Evolutionary conservation across 768 basidiomycete genomes (phyloP).

Genomic region (Suillus subaureus): DNA sequence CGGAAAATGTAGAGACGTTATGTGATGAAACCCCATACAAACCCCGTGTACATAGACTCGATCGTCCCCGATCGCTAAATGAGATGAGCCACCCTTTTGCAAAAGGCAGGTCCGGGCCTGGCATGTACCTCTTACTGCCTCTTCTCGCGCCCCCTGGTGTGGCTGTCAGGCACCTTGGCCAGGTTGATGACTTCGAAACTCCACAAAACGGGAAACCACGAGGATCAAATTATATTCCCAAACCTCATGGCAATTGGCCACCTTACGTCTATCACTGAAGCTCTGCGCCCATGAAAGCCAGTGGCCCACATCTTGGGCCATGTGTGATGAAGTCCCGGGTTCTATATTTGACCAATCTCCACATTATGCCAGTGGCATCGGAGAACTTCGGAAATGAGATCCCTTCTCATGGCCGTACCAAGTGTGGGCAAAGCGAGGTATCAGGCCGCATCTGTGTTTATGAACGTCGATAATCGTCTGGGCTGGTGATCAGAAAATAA

Average conservation of each 20-base stretch:
- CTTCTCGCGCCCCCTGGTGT: background rate
- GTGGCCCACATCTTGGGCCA: background rate
- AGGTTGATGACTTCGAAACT: background rate
- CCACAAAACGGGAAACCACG: background rate
- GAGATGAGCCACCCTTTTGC: background rate
- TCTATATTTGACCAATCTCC: background rate
- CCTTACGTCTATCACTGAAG: background rate
- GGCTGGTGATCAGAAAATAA: background rate
- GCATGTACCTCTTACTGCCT: too few species aligned
- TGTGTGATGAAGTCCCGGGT: background rate
- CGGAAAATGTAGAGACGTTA: background rate
- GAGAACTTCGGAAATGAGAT: background rate
- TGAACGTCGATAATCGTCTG: background rate
- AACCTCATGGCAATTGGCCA: background rate
- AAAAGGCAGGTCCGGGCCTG: background rate
- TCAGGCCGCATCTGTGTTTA: background rate
- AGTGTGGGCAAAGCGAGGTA: background rate
- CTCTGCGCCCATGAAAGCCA: background rate
- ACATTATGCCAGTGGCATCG: background rate
- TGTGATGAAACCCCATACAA: background rate
- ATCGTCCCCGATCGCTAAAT: background rate
- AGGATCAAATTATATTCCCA: background rate
- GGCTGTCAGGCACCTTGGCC: background rate
- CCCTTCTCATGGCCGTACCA: background rate
- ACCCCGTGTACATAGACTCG: background rate